phyloP scores from a whole-genome alignment of 768 basidiomycete genomes.

The Suillus hirtellus region DNA sequence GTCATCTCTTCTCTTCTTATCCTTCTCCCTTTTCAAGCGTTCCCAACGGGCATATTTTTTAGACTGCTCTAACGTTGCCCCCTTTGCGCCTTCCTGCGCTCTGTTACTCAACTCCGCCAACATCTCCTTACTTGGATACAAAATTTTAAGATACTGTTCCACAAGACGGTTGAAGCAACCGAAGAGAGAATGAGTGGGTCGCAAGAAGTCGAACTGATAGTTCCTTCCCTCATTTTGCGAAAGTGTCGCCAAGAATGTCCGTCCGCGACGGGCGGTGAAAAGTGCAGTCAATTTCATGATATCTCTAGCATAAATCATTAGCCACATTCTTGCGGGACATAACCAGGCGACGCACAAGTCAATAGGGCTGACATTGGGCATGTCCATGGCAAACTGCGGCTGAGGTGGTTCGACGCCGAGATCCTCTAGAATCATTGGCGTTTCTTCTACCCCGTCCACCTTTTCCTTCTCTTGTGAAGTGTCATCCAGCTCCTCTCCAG shows the following conservation, averaged over 20 bases:
- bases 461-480: constrained; percentile 45
- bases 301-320: constrained; percentile 53
- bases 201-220: constrained; percentile 96
- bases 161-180: constrained; percentile 97
- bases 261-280: constrained; percentile 91
- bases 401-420: constrained; percentile 74
- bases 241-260: constrained; percentile 80
- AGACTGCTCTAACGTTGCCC: constrained; percentile 78
- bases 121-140: constrained; percentile 78
- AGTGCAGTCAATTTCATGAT: constrained; percentile 95
- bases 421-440: constrained; percentile 48
- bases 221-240: constrained; percentile 90
- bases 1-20: constrained; percentile 86
- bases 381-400: constrained; percentile 80
- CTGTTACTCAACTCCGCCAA: constrained; percentile 73
- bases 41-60: constrained; percentile 88
- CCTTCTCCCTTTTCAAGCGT: constrained; percentile 75
- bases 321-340: neutral
- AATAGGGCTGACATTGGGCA: constrained; percentile 84
- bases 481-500: constrained; percentile 75
- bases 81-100: constrained; percentile 63
- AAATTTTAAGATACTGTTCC: constrained; percentile 90
- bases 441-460: constrained; percentile 33
- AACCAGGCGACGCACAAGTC: constrained; percentile 74
- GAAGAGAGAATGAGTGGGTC: constrained; percentile 94